phyloP scores from a whole-genome alignment of 1,284 basidiomycete genomes.

The Naganishia cerealis region DNA sequence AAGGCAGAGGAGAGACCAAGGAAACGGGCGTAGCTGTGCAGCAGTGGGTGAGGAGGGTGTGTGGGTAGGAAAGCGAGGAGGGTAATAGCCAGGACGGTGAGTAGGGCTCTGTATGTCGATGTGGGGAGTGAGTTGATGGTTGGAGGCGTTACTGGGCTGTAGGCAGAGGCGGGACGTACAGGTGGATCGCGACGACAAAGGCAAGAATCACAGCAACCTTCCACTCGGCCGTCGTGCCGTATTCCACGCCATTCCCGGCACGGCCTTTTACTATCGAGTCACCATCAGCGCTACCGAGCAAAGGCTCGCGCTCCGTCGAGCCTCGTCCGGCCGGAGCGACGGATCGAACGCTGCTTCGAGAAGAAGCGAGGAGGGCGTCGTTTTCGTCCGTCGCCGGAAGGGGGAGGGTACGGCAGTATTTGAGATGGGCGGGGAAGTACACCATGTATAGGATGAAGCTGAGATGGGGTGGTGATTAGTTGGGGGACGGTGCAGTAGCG shows the following conservation, averaged over 20 bases:
- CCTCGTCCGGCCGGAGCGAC: neutral
- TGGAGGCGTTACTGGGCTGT: constrained; percentile 34
- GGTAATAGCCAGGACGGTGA: constrained; percentile 43
- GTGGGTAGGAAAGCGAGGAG: constrained; percentile 55
- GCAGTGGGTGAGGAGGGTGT: constrained; percentile 55
- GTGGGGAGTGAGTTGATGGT: constrained; percentile 33
- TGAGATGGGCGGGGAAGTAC: constrained; percentile 83
- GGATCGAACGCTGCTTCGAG: neutral
- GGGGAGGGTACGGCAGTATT: constrained; percentile 60
- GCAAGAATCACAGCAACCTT: constrained; percentile 69
- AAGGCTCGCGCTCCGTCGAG: constrained; percentile 2
- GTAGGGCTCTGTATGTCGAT: constrained; percentile 40
- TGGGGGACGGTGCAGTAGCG: neutral
- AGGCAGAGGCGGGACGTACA: constrained; percentile 60
- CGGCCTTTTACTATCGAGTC: neutral
- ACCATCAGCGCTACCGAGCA: neutral
- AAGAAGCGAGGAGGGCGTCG: constrained; percentile 7
- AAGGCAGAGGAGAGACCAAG: constrained; percentile 78
- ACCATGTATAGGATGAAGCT: constrained; percentile 87
- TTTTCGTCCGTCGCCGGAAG: constrained; percentile 22
- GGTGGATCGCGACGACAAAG: constrained; percentile 69
- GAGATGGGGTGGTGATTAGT: constrained; percentile 10
- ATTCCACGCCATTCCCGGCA: constrained; percentile 4
- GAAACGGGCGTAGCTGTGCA: constrained; percentile 75
- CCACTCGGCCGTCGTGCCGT: constrained; percentile 66